Evolutionary conservation across 768 basidiomycete genomes (phyloP).

Genomic region (Mrakia hoshinonis): DNA sequence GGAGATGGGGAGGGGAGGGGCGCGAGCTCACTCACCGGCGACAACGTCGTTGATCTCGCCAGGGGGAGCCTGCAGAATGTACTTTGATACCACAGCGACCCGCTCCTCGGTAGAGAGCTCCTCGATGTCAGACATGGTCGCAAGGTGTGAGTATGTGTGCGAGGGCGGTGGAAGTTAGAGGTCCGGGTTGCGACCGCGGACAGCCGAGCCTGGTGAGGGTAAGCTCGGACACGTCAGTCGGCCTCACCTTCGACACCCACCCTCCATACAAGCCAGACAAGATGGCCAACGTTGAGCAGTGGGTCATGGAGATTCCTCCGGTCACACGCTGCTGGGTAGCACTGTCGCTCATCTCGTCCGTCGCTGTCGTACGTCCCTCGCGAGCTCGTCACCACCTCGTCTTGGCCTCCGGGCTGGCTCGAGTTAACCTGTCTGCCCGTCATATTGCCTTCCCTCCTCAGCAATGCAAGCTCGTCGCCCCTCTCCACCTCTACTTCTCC

Average conservation of each 20-base stretch:
- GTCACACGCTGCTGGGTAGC: constrained; percentile 71
- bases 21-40: constrained; percentile 54
- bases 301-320: constrained; percentile 67
- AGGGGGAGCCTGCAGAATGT: constrained; percentile 77
- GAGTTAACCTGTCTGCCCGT: background rate
- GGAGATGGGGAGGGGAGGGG: background rate
- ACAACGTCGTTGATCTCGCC: constrained; percentile 96
- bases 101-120: constrained; percentile 2
- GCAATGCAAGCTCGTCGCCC: constrained; percentile 89
- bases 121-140: background rate
- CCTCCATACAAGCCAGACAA: background rate
- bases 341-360: constrained; percentile 65
- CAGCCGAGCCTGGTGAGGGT: too few relatives aligned
- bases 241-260: background rate
- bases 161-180: constrained; percentile 2
- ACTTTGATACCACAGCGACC: background rate
- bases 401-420: too few relatives aligned
- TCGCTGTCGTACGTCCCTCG: constrained; percentile 68
- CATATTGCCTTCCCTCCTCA: constrained; percentile 37
- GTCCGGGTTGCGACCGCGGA: too few relatives aligned
- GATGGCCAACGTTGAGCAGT: constrained; percentile 28
- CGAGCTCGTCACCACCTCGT: background rate
- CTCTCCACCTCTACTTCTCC: constrained; percentile 86
- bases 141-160: background rate
- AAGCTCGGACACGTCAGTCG: too few relatives aligned